Evolutionary conservation across 1,284 basidiomycete species (phyloP), one percentile per base, ranked within the genome.

Genomic region (Boletus mariae): DNA sequence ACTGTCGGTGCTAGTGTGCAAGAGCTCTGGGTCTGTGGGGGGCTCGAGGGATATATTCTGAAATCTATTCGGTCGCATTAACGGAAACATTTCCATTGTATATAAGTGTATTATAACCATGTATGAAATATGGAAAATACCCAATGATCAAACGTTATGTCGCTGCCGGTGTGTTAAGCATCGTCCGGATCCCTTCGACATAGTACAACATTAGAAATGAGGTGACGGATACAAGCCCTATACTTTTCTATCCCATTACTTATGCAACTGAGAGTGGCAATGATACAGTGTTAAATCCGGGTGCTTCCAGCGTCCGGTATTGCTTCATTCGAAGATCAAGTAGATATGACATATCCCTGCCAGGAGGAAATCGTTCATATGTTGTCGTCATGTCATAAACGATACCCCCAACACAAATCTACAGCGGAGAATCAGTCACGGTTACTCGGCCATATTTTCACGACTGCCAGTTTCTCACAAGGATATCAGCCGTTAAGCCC

Each of bases 1-100:
- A 82, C 87, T 3, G 87, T 98, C 1, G 94, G 94, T 10, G 75
- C 83, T 42, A 95, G 92, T 66, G 94, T 98, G 48, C 94, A 98
- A 74, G 94, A 98, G 71, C 75, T 98, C 34, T 92, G 89, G 89
- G 73, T 88, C 10, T 90, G 87, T 62, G 89, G 86, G 12, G 89
- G 90, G 8, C 70, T 92, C 57, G 90, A 92, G 62, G 88, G 89
- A 4, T 91, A 81, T 64, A 85, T 92, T 50, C 68, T 90, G 59
- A 89, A 89, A 70, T 83, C 85, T 58, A 85, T 90, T 49, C 73
- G 75, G 59, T 60, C 63, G 20, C 63, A 68, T 48, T 63, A 51
- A 63, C 15, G 34, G 17, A 37, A 13, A 28, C 51, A 15, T 45
- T 10, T 26, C 31, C 25, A 17, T 10, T n/a, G n/a, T 45, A 34